phyloP scores from a whole-genome alignment of 768 basidiomycete genomes.

The Panus rudis region DNA sequence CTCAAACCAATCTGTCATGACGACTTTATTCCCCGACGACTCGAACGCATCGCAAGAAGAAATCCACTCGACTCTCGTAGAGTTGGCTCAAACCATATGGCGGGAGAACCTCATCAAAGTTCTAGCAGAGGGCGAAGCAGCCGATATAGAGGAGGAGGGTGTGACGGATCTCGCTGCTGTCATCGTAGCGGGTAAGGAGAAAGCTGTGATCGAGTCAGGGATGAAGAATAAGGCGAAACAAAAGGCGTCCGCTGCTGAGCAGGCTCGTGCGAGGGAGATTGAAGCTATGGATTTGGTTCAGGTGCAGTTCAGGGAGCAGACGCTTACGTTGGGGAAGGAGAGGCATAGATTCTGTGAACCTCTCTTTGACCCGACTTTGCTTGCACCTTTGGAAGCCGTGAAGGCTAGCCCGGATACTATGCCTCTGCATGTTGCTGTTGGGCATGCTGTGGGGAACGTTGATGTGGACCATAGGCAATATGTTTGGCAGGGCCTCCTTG shows the following conservation, averaged over 20 bases:
- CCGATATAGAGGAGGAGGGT: conserved; percentile 69
- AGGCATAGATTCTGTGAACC: conserved; percentile 90
- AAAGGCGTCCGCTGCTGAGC: conserved; percentile 71
- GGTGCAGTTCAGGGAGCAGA: conserved; percentile 62
- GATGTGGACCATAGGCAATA: conserved; percentile 64
- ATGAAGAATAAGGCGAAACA: conserved; percentile 71
- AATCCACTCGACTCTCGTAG: conserved; percentile 45
- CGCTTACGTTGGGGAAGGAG: conserved; percentile 77
- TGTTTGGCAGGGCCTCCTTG: conserved; percentile 73
- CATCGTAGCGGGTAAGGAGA: conserved; percentile 85
- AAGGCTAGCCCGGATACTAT: conserved; percentile 6
- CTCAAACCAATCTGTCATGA: conserved; percentile 58
- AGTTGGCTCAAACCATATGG: conserved; percentile 61
- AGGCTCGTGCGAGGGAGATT: conserved; percentile 74
- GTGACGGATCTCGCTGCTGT: conserved; percentile 87
- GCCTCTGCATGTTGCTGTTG: conserved; percentile 63
- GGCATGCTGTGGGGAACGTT: conserved; percentile 49
- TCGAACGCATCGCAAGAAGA: conserved; percentile 37
- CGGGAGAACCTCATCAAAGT: conserved; percentile 62
- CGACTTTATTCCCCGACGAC: conserved; percentile 48
- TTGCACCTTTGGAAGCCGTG: conserved; percentile 29
- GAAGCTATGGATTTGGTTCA: conserved; percentile 79
- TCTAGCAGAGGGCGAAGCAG: conserved; percentile 68
- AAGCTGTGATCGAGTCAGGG: conserved; percentile 79
- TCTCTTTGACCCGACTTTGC: conserved; percentile 64